phyloP scores from a whole-genome alignment of 495 filamentous ascomycete species.

The Aspergillus homomorphus region DNA sequence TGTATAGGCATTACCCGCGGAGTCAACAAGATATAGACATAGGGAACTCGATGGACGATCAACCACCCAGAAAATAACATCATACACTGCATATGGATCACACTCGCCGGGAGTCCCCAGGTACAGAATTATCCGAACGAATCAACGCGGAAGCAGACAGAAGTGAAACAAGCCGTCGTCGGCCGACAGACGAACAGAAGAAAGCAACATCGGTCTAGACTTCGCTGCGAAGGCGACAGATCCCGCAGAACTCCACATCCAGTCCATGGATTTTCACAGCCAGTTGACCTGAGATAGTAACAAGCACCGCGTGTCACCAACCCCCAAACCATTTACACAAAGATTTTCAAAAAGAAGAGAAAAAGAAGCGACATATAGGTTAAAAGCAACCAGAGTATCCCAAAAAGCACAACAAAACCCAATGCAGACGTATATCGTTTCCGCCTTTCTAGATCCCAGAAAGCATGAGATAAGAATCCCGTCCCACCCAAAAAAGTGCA shows the following conservation, averaged over 20 bases:
- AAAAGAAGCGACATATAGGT: constrained; percentile 30
- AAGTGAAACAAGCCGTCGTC: constrained; percentile 20
- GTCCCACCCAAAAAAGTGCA: constrained; percentile 35
- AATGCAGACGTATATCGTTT: constrained; percentile 56
- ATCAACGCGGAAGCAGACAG: constrained; percentile 24
- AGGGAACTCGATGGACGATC: constrained; percentile 27
- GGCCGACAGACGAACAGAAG: constrained; percentile 21
- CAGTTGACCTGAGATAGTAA: constrained; percentile 33
- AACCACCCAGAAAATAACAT: constrained; percentile 26
- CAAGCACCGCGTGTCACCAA: constrained; percentile 37
- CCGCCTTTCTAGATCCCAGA: constrained; percentile 50
- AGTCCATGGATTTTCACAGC: constrained; percentile 43
- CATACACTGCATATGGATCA: constrained; percentile 27
- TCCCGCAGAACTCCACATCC: constrained; percentile 45
- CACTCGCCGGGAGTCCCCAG: constrained; percentile 30
- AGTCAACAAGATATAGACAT: constrained; percentile 24
- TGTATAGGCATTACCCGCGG: constrained; percentile 12
- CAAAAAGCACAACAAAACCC: constrained; percentile 45
- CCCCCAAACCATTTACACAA: constrained; percentile 45
- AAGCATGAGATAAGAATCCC: constrained; percentile 37
- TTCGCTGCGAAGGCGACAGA: constrained; percentile 32
- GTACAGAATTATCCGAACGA: constrained; percentile 19
- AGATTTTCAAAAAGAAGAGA: constrained; percentile 27
- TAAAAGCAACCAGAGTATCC: constrained; percentile 28
- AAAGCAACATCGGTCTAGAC: constrained; percentile 36